A percentile compares a stretch with the other conserved stretches of the same genome.
These are phyloP conservation scores for Lavandula angustifolia DNA, from an alignment of 257 asterid genomes.

Conservation along the genomic window DNA sequence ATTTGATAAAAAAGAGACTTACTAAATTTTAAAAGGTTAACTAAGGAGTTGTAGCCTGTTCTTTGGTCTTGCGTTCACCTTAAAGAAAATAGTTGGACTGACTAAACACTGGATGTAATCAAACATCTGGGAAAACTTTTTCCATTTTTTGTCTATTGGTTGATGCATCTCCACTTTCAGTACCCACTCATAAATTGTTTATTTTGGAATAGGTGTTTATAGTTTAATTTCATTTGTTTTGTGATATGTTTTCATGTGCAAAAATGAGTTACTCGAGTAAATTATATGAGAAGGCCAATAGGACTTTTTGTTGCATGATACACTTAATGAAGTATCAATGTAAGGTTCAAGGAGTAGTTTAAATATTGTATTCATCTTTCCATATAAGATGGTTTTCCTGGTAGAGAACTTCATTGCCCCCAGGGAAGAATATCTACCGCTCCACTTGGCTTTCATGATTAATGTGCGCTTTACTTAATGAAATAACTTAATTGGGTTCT, in stretches of 20 bases:
- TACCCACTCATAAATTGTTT: background rate
- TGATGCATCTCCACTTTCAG: background rate
- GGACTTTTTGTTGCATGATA: background rate
- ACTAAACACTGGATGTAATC: conserved; percentile 2
- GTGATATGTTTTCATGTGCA: background rate
- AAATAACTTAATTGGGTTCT: conserved; percentile 5
- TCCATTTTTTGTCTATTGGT: background rate
- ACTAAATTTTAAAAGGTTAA: background rate
- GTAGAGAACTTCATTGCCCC: conserved; percentile 7
- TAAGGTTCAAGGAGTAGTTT: background rate
- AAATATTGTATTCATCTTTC: background rate
- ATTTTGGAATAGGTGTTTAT: background rate
- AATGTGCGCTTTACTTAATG: conserved; percentile 18
- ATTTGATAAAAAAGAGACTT: background rate
- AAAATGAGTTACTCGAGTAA: conserved; percentile 12
- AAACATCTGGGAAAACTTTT: background rate
- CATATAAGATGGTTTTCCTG: conserved; percentile 4
- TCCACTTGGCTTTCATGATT: conserved; percentile 23
- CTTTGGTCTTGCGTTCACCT: conserved; percentile 11
- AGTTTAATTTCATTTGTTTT: too few species aligned
- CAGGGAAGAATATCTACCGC: background rate
- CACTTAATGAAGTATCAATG: conserved; percentile 4
- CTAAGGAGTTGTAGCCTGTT: conserved; percentile 2
- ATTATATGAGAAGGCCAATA: background rate
- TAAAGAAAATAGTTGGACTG: background rate